These are phyloP conservation scores for Ceratocystiopsis sp. DNA, from an alignment of 2,329 filamentous ascomycete species.

Conservation along the genomic window DNA sequence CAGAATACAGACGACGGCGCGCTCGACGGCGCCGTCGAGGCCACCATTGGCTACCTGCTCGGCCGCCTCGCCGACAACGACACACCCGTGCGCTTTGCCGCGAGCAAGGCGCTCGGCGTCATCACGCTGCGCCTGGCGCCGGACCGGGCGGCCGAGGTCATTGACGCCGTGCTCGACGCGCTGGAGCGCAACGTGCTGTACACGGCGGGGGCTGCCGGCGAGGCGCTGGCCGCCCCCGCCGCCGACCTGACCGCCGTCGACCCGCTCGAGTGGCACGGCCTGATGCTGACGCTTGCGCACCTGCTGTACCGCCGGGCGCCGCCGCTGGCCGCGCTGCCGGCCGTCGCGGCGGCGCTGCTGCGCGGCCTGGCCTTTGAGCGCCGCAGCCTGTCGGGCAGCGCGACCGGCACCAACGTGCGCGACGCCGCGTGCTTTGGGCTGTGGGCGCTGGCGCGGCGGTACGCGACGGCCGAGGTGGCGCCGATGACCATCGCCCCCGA, in stretches of 20 bases:
- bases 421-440: slow-evolving; percentile 94
- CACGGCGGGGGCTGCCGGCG: slow-evolving; percentile 11
- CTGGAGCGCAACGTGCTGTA: slow-evolving; percentile 42
- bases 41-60: slow-evolving; percentile 65
- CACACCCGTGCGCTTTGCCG: slow-evolving; percentile 75
- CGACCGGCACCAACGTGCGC: slow-evolving; percentile 74
- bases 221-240: slow-evolving; percentile 12
- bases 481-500: slow-evolving; percentile 24
- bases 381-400: slow-evolving; percentile 66
- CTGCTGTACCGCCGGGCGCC: slow-evolving; percentile 72
- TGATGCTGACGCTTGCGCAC: slow-evolving; percentile 76
- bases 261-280: slow-evolving; percentile 76
- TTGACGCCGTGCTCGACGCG: slow-evolving; percentile 68
- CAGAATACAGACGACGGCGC: slow-evolving; percentile 31
- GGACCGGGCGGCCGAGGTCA: slow-evolving; percentile 71
- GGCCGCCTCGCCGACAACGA: slow-evolving; percentile 70
- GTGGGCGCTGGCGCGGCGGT: slow-evolving; percentile 80
- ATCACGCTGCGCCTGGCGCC: slow-evolving; percentile 64
- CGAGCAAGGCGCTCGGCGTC: slow-evolving; percentile 82
- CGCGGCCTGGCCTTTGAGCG: slow-evolving; percentile 80
- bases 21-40: slow-evolving; percentile 69
- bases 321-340: slow-evolving; percentile 49
- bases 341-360: slow-evolving; percentile 61
- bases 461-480: slow-evolving; percentile 62
- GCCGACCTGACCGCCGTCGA: slow-evolving; percentile 61